Evolutionary conservation across 2,329 filamentous ascomycete species (phyloP), one percentile per base, ranked within the genome.

Genomic region (Talaromyces verruculosus): DNA sequence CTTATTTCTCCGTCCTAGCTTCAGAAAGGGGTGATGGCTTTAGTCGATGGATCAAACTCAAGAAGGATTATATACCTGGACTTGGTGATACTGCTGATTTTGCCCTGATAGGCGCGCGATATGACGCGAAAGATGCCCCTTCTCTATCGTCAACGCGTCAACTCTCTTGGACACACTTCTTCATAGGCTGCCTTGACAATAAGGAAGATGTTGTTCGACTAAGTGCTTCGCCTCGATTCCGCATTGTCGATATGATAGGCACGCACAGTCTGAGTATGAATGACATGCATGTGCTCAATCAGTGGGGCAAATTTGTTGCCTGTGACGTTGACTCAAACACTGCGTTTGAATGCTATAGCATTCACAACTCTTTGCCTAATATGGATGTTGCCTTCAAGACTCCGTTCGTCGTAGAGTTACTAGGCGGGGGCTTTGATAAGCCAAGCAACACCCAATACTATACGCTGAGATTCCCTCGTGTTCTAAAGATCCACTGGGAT

Each of bases 71-170:
- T 71, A 85, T 96, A 43, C 83, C 85, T 30, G 87, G 87, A 2
- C 87, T 94, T 73, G 92, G 92, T 0, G 93, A 96, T 67, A 87
- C 92, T 35, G 91, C 91, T 10, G 93, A 97, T 75, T 91, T 97
- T 73, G 89, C 90, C 1, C 84, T 94, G 1, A 81, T 97, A 2
- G 93, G 91, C 0, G 93, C 87, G 5, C 87, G 87, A 19, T 93
- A 90, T 70, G 86, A 92, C 69, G 79, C 89, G 2, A 80, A 83
- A 60, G 85, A 87, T 68, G 90, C 89, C 7, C 83, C 82, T 55
- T 80, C 83, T 7, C 84, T 87, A 58, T 58, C 67, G 2, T 77
- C 80, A 4, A 76, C 89, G 2, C 80, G 81, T 5, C 81, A 83
- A 19, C 72, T 91, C 51, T 84, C 84, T 63, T 96, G 90, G 89